A percentile compares a stretch with the other conserved stretches of the same genome.
These are phyloP conservation scores for Colletotrichum horii DNA, from an alignment of 2,329 filamentous ascomycete species.

Conservation along the genomic window DNA sequence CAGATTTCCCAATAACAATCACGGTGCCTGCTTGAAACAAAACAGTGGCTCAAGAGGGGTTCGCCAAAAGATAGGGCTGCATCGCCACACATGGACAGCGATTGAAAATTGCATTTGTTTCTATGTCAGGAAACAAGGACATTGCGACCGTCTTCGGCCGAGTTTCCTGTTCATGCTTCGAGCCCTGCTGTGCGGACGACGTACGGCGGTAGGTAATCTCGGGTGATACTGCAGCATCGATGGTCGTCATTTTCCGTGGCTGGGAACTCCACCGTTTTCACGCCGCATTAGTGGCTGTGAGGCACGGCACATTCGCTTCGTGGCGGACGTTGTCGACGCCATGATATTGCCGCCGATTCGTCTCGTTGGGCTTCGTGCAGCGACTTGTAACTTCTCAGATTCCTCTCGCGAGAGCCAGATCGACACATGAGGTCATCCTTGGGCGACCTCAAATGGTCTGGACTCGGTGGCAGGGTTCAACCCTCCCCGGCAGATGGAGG, in stretches of 20 bases:
- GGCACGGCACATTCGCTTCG: background rate
- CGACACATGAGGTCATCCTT: background rate
- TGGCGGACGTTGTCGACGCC: background rate
- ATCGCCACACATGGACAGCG: conserved; percentile 17
- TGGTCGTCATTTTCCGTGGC: background rate
- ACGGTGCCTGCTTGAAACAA: background rate
- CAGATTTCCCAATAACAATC: background rate
- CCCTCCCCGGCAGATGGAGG: background rate
- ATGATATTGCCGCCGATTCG: background rate
- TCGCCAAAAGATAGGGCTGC: conserved; percentile 28
- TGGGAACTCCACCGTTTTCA: background rate
- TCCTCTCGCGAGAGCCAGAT: background rate
- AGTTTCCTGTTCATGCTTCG: background rate
- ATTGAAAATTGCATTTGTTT: background rate
- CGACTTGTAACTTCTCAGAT: background rate
- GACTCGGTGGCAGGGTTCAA: conserved; percentile 4
- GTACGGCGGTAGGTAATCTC: conserved; percentile 26
- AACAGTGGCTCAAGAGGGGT: background rate
- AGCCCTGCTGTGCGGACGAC: conserved; percentile 9
- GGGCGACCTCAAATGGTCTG: background rate
- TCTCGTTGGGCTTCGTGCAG: background rate
- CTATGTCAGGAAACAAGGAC: conserved; percentile 1
- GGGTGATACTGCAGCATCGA: conserved; percentile 19
- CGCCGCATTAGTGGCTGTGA: background rate
- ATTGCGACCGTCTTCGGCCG: conserved; percentile 1